These are phyloP conservation scores for Xylogone sp. DNA, from an alignment of 2,329 filamentous ascomycete genomes.

Conservation along the genomic window DNA sequence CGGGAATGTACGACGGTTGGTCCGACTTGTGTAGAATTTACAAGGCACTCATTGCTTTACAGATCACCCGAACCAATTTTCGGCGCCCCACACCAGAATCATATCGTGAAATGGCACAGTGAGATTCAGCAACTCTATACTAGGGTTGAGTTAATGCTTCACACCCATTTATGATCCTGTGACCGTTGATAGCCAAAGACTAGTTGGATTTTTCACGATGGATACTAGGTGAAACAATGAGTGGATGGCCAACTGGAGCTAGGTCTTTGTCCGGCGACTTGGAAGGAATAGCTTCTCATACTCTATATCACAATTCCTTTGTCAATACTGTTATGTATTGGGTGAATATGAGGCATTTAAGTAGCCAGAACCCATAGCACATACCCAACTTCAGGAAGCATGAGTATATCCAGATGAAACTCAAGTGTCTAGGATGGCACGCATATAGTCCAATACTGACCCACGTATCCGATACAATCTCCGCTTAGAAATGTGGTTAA, in stretches of 20 bases:
- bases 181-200: neutral
- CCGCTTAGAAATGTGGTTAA: neutral
- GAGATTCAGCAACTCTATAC: neutral
- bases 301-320: too few species aligned
- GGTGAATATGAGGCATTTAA: too few species aligned
- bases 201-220: neutral
- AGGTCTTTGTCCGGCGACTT: neutral
- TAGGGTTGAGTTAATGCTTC: neutral
- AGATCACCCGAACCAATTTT: neutral
- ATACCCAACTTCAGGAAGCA: too few species aligned
- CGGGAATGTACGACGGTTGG: neutral
- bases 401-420: too few species aligned
- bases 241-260: neutral
- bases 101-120: neutral
- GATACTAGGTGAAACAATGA: neutral
- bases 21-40: neutral
- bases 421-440: too few species aligned
- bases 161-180: neutral
- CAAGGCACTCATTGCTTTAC: neutral
- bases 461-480: neutral
- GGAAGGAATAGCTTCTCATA: too few species aligned
- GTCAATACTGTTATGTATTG: too few species aligned
- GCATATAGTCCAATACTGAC: too few species aligned
- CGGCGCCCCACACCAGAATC: neutral
- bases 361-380: too few species aligned